Base-by-base conservation (phyloP, 768 basidiomycete species). In the Lactifluus piperatus region DNA sequence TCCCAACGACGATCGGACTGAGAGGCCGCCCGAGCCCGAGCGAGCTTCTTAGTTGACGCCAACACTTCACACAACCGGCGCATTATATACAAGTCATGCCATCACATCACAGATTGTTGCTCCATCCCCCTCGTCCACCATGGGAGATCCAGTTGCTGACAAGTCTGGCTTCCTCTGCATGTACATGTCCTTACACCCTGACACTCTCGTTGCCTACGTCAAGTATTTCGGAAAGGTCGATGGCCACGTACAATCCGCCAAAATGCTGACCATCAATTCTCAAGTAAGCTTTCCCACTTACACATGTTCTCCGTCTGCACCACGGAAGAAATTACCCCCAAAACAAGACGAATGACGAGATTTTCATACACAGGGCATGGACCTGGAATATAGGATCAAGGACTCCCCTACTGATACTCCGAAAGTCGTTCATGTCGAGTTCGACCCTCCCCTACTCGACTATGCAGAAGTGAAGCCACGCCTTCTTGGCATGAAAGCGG, bases 391-490 rank as follows among this genome's bases (percentile, higher is more conserved):
- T 69, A 77, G 77, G 9, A 68, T 82, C 49, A 82, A 81, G 65
- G 69, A 46, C 2, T 67, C 69, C 22, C 77, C 78, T 1, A 67
- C n/a, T n/a, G n/a, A 71, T 9, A 75, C 73, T 62, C 78, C 80
- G 63, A 65, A 68, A 32, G 75, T 74, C 9, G 80, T 85, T 0
- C 70, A 67, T 3, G 77, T 92, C 20, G 70, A 73, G 5, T 82
- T 93, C 48, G 81, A 87, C 22, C 91, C 91, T 0, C 88, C 85
- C 2, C 73, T 93, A 30, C 65, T 73, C 4, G 83, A 85, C 0
- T 91, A 91, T 66, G 85, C 88, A 1, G 89, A 90, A 36, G 88
- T 92, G 26, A 91, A 90, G 67, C 87, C 88, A 3, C 81, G 90
- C 9, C 69, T 92, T 24, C 71, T 91, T 22, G 76, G 81, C 56